phyloP scores from a whole-genome alignment of 371 early-diverging fungal species.

The Mortierella polycephala region DNA sequence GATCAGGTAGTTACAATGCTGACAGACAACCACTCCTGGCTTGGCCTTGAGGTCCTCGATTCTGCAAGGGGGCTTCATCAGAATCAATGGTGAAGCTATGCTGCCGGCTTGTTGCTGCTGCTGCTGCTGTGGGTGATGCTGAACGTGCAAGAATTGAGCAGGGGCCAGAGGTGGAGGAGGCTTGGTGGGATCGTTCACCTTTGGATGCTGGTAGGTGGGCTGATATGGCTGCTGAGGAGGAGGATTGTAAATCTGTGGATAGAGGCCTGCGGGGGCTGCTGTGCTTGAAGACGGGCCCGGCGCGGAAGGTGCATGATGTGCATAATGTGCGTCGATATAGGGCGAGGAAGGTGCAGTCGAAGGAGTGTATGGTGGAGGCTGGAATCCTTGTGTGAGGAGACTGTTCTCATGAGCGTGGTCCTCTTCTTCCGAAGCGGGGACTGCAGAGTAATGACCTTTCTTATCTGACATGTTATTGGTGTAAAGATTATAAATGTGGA shows the following conservation, averaged over 20 bases:
- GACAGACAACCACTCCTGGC: slow-evolving; percentile 46
- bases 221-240: slow-evolving; percentile 15
- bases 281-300: slow-evolving; percentile 3
- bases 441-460: slow-evolving; percentile 35
- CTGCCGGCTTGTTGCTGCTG: slow-evolving; percentile 4
- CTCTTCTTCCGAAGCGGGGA: slow-evolving; percentile 22
- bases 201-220: slow-evolving; percentile 32
- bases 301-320: slow-evolving; percentile 26
- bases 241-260: slow-evolving; percentile 22
- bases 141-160: neutral
- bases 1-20: slow-evolving; percentile 37
- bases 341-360: slow-evolving; percentile 46
- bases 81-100: slow-evolving; percentile 33
- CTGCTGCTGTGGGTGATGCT: slow-evolving; percentile 6
- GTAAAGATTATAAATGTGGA: too few species aligned
- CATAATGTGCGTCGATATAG: slow-evolving; percentile 24
- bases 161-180: slow-evolving; percentile 17
- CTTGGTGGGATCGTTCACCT: slow-evolving; percentile 25
- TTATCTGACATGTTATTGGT: slow-evolving; percentile 42
- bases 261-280: slow-evolving; percentile 13
- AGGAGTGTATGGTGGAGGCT: slow-evolving; percentile 52
- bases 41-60: slow-evolving; percentile 37
- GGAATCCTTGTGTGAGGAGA: slow-evolving; percentile 24
- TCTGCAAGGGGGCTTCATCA: slow-evolving; percentile 32
- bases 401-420: neutral